phyloP scores from a whole-genome alignment of 495 filamentous ascomycete species.

The Bacidia gigantensis region DNA sequence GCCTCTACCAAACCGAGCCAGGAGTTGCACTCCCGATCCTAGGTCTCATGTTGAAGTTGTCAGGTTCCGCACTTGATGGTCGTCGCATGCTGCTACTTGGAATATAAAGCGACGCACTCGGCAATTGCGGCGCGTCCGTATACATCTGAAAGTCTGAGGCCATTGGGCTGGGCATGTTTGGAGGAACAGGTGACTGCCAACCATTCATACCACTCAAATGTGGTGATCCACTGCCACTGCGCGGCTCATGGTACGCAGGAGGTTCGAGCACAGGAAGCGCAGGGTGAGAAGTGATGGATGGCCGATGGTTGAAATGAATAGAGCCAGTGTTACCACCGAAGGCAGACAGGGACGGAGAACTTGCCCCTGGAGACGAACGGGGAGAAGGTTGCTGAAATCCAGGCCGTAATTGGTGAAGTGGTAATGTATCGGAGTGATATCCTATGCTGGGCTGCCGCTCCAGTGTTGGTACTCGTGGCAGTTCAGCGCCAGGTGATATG shows the following conservation, averaged over 20 bases:
- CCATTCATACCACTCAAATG: constrained; percentile 53
- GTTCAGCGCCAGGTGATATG: constrained; percentile 64
- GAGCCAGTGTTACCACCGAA: constrained; percentile 31
- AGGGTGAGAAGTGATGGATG: constrained; percentile 68
- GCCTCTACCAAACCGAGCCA: background rate
- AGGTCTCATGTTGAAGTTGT: constrained; percentile 50
- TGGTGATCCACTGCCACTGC: constrained; percentile 54
- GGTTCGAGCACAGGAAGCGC: constrained; percentile 82
- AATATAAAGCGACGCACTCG: constrained; percentile 48
- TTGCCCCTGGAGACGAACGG: constrained; percentile 49
- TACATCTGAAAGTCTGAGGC: constrained; percentile 49
- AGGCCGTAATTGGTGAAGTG: constrained; percentile 60
- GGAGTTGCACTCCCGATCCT: constrained; percentile 22
- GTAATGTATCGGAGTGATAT: constrained; percentile 50
- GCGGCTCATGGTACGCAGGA: constrained; percentile 61
- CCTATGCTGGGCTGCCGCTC: constrained; percentile 52
- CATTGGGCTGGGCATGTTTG: constrained; percentile 49
- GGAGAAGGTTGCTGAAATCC: constrained; percentile 66
- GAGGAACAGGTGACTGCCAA: constrained; percentile 60
- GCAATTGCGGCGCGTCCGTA: constrained; percentile 40
- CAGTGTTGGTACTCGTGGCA: constrained; percentile 60
- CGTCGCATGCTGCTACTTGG: constrained; percentile 49
- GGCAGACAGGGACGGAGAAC: constrained; percentile 46
- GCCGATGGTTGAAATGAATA: constrained; percentile 38
- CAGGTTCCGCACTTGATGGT: constrained; percentile 57